phyloP scores from a whole-genome alignment of 148 eudicot genomes.

The Pouteria glomerata region DNA sequence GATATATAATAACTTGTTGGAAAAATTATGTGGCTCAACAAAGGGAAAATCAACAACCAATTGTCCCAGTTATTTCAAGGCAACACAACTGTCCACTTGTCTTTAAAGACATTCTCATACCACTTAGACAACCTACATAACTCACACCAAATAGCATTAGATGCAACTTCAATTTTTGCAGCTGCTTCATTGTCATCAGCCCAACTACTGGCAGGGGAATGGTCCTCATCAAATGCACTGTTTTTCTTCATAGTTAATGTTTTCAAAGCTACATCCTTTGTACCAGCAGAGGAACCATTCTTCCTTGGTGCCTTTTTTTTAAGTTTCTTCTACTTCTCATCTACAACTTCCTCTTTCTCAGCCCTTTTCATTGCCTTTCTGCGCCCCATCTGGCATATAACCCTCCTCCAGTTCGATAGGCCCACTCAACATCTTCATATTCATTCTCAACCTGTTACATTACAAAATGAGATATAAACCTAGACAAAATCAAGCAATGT shows the following conservation, averaged over 20 bases:
- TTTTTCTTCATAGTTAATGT: conserved; percentile 48
- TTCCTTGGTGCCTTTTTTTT: conserved; percentile 55
- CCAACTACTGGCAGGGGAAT: conserved; percentile 51
- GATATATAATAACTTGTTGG: no score
- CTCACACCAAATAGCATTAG: no score
- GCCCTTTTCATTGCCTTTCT: conserved; percentile 74
- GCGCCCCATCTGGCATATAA: conserved; percentile 47
- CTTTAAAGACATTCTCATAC: no score
- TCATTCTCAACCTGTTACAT: conserved; percentile 43
- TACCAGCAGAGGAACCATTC: conserved; percentile 22
- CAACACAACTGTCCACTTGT: no score
- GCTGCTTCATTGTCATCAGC: conserved; percentile 34
- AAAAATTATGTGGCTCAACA: no score
- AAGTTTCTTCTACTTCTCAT: conserved; percentile 58
- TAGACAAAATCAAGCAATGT: background rate
- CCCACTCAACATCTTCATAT: conserved; percentile 40
- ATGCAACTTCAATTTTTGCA: conserved; percentile 17
- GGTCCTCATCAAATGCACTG: conserved; percentile 64
- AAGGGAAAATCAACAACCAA: no score
- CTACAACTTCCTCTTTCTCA: conserved; percentile 76
- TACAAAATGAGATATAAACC: background rate
- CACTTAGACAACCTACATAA: no score
- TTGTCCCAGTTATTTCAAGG: no score
- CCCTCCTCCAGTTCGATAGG: conserved; percentile 37
- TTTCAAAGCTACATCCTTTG: conserved; percentile 41